These are phyloP conservation scores for Inga laurina DNA, from an alignment of 306 rosid genomes.

Conservation along the genomic window DNA sequence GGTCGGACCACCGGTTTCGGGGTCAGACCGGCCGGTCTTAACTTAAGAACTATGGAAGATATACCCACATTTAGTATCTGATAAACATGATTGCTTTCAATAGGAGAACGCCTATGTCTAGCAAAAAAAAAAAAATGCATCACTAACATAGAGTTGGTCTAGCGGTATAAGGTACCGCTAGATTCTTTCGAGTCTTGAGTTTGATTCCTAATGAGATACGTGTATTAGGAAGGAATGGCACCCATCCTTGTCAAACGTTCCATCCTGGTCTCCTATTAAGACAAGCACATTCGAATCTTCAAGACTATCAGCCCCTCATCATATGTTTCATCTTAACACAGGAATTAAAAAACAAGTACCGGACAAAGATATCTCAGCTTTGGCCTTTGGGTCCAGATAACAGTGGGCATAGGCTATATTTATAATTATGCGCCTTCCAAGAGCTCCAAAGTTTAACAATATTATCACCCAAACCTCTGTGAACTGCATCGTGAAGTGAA, in stretches of 20 bases:
- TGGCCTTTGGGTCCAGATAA: not conserved
- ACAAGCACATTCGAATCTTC: not conserved
- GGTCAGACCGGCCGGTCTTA: too few species aligned
- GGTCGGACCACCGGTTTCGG: too few species aligned
- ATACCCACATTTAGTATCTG: too few species aligned
- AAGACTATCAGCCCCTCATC: not conserved
- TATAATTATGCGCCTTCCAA: not conserved
- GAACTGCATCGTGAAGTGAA: not conserved
- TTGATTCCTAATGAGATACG: too few species aligned
- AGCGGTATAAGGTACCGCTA: too few species aligned
- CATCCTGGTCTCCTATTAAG: not conserved
- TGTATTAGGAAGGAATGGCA: too few species aligned
- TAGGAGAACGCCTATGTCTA: too few species aligned
- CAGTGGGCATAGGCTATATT: not conserved
- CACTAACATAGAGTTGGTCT: too few species aligned
- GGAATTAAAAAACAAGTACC: conserved; percentile 11
- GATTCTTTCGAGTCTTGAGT: too few species aligned
- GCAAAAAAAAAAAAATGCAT: too few species aligned
- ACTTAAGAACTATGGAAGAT: too few species aligned
- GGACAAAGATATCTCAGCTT: not conserved
- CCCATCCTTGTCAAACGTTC: not conserved
- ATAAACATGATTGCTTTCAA: too few species aligned
- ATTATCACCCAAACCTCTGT: not conserved
- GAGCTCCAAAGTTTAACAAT: not conserved
- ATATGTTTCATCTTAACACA: not conserved